Evolutionary conservation across 2,329 filamentous ascomycete species (phyloP), one percentile per base, ranked within the genome.

Genomic region (Colletotrichum sansevieriae): DNA sequence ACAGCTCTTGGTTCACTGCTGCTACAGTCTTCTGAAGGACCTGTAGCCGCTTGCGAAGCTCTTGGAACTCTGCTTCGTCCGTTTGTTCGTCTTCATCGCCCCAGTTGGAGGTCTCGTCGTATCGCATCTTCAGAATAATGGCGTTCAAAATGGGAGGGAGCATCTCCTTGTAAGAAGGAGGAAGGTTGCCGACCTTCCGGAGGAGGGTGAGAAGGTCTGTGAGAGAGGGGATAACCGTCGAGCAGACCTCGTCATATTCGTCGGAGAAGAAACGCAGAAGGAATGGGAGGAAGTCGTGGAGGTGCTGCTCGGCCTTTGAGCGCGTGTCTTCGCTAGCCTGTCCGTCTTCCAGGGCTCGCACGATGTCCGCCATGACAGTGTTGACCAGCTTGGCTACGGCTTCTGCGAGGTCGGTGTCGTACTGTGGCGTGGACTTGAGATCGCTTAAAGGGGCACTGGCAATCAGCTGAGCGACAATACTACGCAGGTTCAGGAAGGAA

Each of bases 211-310:
- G 87, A 56, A 98, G 88, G 75, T 99, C 97, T 56, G 93, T 97
- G 63, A 98, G 88, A 43, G 93, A 95, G 22, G 95, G 93, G 70
- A 99, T 97, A 67, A 98, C 94, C 12, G 94, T 96, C 41, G 95
- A 97, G 84, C 96, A 98, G 73, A 99, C 91, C 82, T 99, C 96
- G 79, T 99, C 96, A 78, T 97, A 99, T 77, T 99, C 95, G 79
- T 99, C 96, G 25, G 94, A 92, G 81, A 99, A 98, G 84, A 98
- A 98, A 44, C 95, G 92, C 58, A 99, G 84, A 12, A 98, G 86
- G 73, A 95, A 91, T 0, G 95, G 94, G 33, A 97, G 84, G 78
- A 98, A 98, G 46, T 89, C 88, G 76, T 92, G 92, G 61, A 98
- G 85, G 68, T 97, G 88, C 73, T 92, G 90, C 74, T 96, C 94